Percentiles rank a stretch among this genome's conserved stretches.
Evolutionary conservation across 2,329 filamentous ascomycete species (phyloP).

Genomic region (Epichloe scottii): DNA sequence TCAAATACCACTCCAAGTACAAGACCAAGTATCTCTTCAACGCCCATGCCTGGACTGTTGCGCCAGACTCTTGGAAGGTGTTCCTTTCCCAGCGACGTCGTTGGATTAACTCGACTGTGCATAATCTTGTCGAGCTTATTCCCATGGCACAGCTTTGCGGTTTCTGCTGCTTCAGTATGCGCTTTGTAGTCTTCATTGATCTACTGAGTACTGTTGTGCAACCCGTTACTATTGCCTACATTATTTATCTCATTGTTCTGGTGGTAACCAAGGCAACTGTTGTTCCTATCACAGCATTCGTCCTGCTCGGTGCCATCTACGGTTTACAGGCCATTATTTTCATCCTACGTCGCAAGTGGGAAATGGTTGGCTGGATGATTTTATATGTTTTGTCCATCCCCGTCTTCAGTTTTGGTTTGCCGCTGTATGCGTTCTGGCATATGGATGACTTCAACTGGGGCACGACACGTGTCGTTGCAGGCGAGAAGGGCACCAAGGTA

Average conservation of each 20-base stretch:
- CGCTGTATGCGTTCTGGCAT: slow-evolving; percentile 94
- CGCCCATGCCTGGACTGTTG: slow-evolving; percentile 93
- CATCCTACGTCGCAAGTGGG: slow-evolving; percentile 92
- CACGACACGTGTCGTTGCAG: slow-evolving; percentile 93
- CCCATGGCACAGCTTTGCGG: slow-evolving; percentile 89
- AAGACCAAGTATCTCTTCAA: slow-evolving; percentile 96
- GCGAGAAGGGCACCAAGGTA: slow-evolving; percentile 84
- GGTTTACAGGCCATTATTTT: slow-evolving; percentile 96
- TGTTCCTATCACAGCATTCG: slow-evolving; percentile 74
- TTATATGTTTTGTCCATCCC: slow-evolving; percentile 87
- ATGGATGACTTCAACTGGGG: slow-evolving; percentile 99
- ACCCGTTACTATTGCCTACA: slow-evolving; percentile 81
- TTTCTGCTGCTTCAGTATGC: slow-evolving; percentile 99
- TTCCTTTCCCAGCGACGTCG: slow-evolving; percentile 97
- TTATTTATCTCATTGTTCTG: slow-evolving; percentile 75
- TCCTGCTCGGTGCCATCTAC: slow-evolving; percentile 89
- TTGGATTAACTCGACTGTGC: slow-evolving; percentile 99
- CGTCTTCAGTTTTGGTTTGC: slow-evolving; percentile 80
- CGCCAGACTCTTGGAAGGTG: slow-evolving; percentile 84
- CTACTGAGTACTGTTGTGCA: slow-evolving; percentile 84
- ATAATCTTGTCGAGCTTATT: slow-evolving; percentile 93
- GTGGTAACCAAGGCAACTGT: slow-evolving; percentile 48
- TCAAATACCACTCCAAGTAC: slow-evolving; percentile 86
- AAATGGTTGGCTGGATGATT: slow-evolving; percentile 99
- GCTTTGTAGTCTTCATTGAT: slow-evolving; percentile 93